phyloP scores from a whole-genome alignment of 164 flowering plant species.

The Chimonanthus salicifolius region DNA sequence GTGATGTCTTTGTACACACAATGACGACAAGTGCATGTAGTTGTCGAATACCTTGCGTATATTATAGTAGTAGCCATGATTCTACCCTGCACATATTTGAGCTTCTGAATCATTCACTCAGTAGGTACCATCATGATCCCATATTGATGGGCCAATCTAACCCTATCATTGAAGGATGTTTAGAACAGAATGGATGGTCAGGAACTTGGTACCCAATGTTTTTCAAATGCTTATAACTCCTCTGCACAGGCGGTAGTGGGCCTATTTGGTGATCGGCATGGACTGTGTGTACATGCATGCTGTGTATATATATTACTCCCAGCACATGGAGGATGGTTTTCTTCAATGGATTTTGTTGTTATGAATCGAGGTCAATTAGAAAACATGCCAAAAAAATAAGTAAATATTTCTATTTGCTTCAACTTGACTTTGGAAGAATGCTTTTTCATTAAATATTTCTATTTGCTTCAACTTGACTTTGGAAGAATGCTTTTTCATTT shows the following conservation, averaged over 20 bases:
- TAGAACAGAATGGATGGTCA: background rate
- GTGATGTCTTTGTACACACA: background rate
- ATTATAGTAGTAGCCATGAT: background rate
- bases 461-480: too few species aligned
- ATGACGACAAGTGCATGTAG: background rate
- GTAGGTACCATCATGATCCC: background rate
- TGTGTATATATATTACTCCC: background rate
- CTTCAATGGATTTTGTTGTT: too few species aligned
- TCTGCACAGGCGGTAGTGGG: background rate
- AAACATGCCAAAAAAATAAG: background rate
- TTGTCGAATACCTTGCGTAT: background rate
- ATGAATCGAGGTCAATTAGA: background rate
- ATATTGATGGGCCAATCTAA: background rate
- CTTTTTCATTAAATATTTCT: background rate
- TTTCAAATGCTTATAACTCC: background rate
- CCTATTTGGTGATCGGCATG: background rate
- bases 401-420: too few species aligned
- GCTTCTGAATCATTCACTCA: background rate
- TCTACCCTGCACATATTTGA: background rate
- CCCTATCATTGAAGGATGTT: background rate
- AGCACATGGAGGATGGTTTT: background rate
- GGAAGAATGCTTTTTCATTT: background rate
- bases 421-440: too few species aligned
- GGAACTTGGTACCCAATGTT: background rate
- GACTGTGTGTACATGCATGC: background rate